A percentile compares a stretch with the other conserved stretches of the same genome.
Evolutionary conservation across 139 green algal species (phyloP).

Genomic region (Haematococcus sp.): DNA sequence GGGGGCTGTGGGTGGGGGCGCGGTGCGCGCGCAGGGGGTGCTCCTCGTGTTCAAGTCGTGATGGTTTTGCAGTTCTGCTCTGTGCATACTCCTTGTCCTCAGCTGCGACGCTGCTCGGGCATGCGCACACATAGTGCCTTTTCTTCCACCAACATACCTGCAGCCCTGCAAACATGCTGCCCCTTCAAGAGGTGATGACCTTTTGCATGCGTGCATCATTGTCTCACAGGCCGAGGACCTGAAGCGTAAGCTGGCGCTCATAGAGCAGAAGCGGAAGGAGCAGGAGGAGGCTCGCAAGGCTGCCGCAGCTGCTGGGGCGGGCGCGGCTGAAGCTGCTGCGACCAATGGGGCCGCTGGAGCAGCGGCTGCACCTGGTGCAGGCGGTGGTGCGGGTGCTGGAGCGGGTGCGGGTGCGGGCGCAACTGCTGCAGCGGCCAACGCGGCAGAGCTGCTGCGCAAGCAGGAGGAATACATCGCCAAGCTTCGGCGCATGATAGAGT

Average conservation of each 20-base stretch:
- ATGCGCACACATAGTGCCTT: no score
- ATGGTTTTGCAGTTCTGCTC: no score
- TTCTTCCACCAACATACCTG: no score
- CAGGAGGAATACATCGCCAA: conserved; percentile 5
- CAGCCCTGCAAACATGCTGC: no score
- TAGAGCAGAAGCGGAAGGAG: conserved; percentile 9
- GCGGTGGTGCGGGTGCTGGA: background rate
- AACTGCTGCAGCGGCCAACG: background rate
- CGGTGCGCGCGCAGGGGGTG: no score
- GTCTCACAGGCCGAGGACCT: background rate
- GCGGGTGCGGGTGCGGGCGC: background rate
- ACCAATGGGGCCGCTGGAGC: background rate
- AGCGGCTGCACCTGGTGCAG: conserved; percentile 2
- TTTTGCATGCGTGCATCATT: no score
- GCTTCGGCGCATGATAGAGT: background rate
- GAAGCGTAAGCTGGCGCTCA: conserved; percentile 5
- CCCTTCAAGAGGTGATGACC: no score
- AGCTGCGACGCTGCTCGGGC: no score
- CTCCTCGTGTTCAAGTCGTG: no score
- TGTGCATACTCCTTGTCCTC: no score
- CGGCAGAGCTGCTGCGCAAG: conserved; percentile 3
- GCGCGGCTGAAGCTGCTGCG: background rate
- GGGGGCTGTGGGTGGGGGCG: no score
- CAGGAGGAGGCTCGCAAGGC: background rate
- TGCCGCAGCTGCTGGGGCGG: background rate